Conservation (phyloP, 352 stramenopile genomes). For the Phytophthora pistaciae region DNA sequence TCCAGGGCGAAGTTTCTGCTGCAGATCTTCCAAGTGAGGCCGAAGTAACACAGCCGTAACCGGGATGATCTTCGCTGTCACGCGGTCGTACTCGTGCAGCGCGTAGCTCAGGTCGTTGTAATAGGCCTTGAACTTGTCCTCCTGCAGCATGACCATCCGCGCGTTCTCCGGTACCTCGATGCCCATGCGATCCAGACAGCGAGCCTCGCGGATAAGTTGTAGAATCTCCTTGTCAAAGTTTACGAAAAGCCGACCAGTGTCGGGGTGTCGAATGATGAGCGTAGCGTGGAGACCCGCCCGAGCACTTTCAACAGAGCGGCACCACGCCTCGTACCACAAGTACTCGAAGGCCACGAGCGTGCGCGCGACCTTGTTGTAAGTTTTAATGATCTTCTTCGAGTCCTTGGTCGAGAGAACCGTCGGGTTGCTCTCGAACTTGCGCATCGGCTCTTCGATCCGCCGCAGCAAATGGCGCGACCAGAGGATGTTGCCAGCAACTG, state of each 20-base stretch:
- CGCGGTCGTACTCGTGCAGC: conserved; percentile 84
- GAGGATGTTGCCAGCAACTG: conserved; percentile 88
- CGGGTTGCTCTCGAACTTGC: conserved; percentile 87
- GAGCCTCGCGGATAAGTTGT: conserved; percentile 88
- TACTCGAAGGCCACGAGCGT: conserved; percentile 93
- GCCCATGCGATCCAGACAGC: conserved; percentile 84
- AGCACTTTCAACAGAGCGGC: conserved; percentile 77
- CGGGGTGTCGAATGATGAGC: conserved; percentile 85
- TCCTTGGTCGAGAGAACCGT: conserved; percentile 89
- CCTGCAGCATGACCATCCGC: conserved; percentile 86
- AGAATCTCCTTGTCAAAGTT: conserved; percentile 93
- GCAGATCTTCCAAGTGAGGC: conserved; percentile 80
- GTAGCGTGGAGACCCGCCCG: conserved; percentile 84
- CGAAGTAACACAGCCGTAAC: conserved; percentile 62
- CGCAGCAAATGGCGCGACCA: conserved; percentile 87
- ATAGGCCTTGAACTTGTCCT: conserved; percentile 91
- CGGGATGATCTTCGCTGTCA: conserved; percentile 79
- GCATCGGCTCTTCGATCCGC: conserved; percentile 91
- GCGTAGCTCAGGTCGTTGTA: conserved; percentile 87
- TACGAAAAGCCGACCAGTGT: conserved; percentile 80
- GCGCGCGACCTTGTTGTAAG: conserved; percentile 91
- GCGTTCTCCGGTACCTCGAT: conserved; percentile 88
- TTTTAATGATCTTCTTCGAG: conserved; percentile 92
- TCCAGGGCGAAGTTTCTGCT: conserved; percentile 79
- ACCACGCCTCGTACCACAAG: conserved; percentile 92